These are phyloP conservation scores for Suillus hirtellus DNA, from an alignment of 768 basidiomycete genomes.

Conservation along the genomic window DNA sequence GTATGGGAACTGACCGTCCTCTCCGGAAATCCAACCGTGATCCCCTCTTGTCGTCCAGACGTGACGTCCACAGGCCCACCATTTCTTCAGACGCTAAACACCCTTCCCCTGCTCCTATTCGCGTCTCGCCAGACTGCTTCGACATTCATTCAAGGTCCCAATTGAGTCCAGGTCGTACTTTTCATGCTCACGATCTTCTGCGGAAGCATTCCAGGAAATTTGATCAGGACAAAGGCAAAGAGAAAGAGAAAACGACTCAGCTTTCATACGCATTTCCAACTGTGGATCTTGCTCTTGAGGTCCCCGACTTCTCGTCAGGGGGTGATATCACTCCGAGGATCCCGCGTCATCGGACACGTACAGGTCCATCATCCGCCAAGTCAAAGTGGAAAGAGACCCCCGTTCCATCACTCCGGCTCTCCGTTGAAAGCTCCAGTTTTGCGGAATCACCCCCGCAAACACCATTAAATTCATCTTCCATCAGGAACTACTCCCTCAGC, in stretches of 20 bases:
- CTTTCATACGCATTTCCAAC: slow-evolving; percentile 30
- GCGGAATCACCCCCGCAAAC: slow-evolving; percentile 74
- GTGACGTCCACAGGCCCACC: slow-evolving; percentile 43
- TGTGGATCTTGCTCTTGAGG: slow-evolving; percentile 26
- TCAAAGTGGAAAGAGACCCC: slow-evolving; percentile 43
- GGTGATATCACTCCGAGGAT: slow-evolving; percentile 39
- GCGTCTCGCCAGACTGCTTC: slow-evolving; percentile 40
- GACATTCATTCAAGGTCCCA: slow-evolving; percentile 47
- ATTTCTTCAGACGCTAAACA: slow-evolving; percentile 18
- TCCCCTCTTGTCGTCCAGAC: slow-evolving; percentile 57
- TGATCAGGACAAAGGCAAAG: slow-evolving; percentile 27
- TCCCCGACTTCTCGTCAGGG: slow-evolving; percentile 24
- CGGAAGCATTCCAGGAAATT: slow-evolving; percentile 28
- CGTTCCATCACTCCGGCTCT: slow-evolving; percentile 58
- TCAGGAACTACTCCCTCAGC: slow-evolving; percentile 30
- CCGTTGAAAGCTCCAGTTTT: slow-evolving; percentile 64
- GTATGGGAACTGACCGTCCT: slow-evolving; percentile 32
- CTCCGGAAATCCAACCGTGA: slow-evolving; percentile 48
- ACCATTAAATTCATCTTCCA: slow-evolving; percentile 48
- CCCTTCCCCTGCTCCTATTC: slow-evolving; percentile 15
- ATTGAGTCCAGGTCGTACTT: slow-evolving; percentile 34
- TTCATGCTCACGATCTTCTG: slow-evolving; percentile 14
- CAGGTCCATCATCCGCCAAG: slow-evolving; percentile 53
- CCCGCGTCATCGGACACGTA: slow-evolving; percentile 53
- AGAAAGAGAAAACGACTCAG: slow-evolving; percentile 26